Base-by-base conservation (phyloP, 2,329 filamentous ascomycete genomes). In the Cytospora piceae region DNA sequence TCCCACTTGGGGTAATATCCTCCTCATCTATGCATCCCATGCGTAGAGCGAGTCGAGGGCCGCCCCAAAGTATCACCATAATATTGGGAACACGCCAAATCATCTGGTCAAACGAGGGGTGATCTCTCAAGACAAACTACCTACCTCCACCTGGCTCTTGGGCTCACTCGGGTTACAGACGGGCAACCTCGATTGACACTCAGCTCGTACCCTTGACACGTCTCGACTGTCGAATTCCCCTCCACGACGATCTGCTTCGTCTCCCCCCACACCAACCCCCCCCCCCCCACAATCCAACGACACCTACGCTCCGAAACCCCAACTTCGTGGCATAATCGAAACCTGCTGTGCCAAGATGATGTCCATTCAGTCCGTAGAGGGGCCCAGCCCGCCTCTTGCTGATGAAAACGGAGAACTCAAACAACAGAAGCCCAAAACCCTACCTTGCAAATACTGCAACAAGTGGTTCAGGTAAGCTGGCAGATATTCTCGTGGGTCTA, bases 401-500 rank as follows among this genome's bases (percentile, higher is more conserved):
- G 80, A 82, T 53, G 83, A 85, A 69, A 79, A 78, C 68, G 79
- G 78, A 64, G 84, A 87, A 71, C 76, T 76, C 72, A 82, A 83
- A 71, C 82, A 84, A 70, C 83, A 85, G 74, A 87, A 87, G 71
- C 85, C 85, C 70, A 87, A 87, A 77, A 85, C 83, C 58, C 75
- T 87, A 67, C 85, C 85, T 64, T 88, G 86, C 80, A 85, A 85
- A 72, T 87, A 86, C 72, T 88, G 86, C 75, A 85, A 81, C 76
- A 87, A 87, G 73, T 81, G 82, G 68, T 88, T 88, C 75, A 83
- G 85, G 85, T 87, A 75, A 77, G 83, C 75, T 67, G 51, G 60
- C 63, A 65, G 68, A 65, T 58, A 51, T 58, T 66, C 62, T 59
- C 55, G 67, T 68, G 65, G 66, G 70, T 72, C 72, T 58, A 64